Evolutionary conservation across 192 early-diverging fungal species (phyloP).

Genomic region (Backusella macrospora): DNA sequence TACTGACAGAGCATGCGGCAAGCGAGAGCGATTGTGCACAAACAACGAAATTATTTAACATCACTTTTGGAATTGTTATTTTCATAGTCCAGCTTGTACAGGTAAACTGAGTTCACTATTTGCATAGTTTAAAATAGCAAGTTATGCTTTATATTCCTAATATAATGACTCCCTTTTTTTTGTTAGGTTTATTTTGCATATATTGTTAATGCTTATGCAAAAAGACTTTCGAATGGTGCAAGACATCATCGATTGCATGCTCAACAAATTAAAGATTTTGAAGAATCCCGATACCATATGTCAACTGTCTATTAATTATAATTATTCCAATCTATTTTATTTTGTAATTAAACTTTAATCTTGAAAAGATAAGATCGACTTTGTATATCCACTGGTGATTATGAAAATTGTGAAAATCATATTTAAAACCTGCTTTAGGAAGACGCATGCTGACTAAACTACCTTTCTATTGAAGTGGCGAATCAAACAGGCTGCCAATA

Average conservation of each 20-base stretch:
- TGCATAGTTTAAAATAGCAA: neutral
- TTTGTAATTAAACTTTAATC: neutral
- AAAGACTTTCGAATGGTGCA: conserved; percentile 34
- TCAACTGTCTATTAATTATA: conserved; percentile 34
- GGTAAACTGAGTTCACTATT: conserved; percentile 17
- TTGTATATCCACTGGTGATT: neutral
- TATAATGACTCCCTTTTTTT: neutral
- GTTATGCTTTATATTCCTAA: neutral
- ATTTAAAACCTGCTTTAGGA: neutral
- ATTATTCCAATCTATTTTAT: neutral
- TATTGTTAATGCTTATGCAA: conserved; percentile 36
- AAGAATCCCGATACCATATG: conserved; percentile 38
- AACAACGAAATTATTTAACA: conserved; percentile 22
- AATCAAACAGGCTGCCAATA: neutral
- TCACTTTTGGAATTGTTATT: conserved; percentile 28
- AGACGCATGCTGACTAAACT: neutral
- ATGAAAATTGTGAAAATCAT: conserved; percentile 3
- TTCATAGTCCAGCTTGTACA: conserved; percentile 37
- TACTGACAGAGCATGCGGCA: conserved; percentile 31
- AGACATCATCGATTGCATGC: conserved; percentile 36
- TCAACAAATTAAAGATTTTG: conserved; percentile 41
- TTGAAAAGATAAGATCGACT: neutral
- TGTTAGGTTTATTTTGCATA: conserved; percentile 39
- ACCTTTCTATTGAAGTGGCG: neutral
- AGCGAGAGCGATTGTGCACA: conserved; percentile 19